A percentile compares a stretch with the other conserved stretches of the same genome.
These are phyloP conservation scores for Aspergillus bridgeri DNA, from an alignment of 495 filamentous ascomycete species.

Conservation along the genomic window DNA sequence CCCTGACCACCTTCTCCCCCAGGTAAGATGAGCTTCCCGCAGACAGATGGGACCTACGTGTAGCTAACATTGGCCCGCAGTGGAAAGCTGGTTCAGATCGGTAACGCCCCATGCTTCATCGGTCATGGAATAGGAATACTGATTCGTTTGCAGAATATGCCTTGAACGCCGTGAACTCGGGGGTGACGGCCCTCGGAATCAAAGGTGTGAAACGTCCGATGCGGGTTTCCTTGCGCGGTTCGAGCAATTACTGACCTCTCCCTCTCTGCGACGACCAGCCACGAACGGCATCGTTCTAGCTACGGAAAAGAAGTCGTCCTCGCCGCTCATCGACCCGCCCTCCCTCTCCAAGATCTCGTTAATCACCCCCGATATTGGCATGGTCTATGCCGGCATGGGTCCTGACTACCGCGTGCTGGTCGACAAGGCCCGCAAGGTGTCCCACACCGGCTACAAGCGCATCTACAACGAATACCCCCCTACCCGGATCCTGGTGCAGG, in stretches of 20 bases:
- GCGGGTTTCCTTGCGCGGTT: not conserved
- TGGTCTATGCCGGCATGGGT: constrained; percentile 99
- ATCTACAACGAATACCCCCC: constrained; percentile 99
- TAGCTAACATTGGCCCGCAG: constrained; percentile 56
- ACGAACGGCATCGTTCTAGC: constrained; percentile 99
- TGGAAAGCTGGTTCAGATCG: constrained; percentile 83
- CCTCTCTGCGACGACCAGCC: constrained; percentile 46
- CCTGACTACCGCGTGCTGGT: constrained; percentile 97
- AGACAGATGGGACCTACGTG: constrained; percentile 6
- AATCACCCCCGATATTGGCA: constrained; percentile 98
- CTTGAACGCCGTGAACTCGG: constrained; percentile 97
- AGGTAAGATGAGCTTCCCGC: constrained; percentile 62
- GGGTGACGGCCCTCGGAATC: constrained; percentile 95
- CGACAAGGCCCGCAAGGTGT: constrained; percentile 95
- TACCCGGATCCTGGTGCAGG: constrained; percentile 96
- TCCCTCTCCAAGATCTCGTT: constrained; percentile 97
- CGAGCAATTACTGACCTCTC: constrained; percentile 11
- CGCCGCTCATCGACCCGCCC: constrained; percentile 86
- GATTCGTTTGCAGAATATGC: constrained; percentile 78
- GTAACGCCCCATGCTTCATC: constrained; percentile 31
- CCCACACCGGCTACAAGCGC: constrained; percentile 99
- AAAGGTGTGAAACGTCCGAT: constrained; percentile 64
- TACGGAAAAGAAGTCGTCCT: constrained; percentile 98
- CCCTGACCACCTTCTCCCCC: constrained; percentile 97
- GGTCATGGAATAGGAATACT: constrained; percentile 9